Evolutionary conservation across 768 basidiomycete genomes (phyloP), one percentile per base, ranked within the genome.

Genomic region (Rhodotorula taiwanensis): DNA sequence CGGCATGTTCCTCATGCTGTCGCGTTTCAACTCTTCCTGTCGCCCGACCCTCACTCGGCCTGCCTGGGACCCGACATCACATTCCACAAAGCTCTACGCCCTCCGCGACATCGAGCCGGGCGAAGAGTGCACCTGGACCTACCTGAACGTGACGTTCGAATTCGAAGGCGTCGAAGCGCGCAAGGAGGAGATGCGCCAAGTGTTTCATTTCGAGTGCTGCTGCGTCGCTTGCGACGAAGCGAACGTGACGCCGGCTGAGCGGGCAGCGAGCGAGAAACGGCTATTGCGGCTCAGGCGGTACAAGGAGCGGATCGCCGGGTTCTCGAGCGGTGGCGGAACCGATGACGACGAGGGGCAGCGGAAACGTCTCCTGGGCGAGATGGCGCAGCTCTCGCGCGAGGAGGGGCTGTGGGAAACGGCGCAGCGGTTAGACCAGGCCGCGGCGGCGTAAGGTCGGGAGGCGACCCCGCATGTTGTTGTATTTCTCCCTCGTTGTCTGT

Each of bases 51-150:
- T 62, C 18, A 59, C 66, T 16, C 61, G 66, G 4, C 61, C 61
- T 4, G 28, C 50, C 25, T 66, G 59, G 59, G 52, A 66, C 55
- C 51, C 64, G 5, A 9, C 50, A 6, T 43, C 59, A 31, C 39
- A 20, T 18, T 52, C 64, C 15, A 61, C 60, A 7, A 31, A 41
- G 5, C 53, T 62, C 31, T 67, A 62, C 52, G 61, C 66, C 15
- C 41, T 59, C 14, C 57, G 60, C 42, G 66, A 57, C 60, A 62
- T 65, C 34, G 7, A 3, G 3, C 42, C 47, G 2, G 61, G 61
- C 25, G 66, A 67, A 33, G 66, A 67, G 33, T 49, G 62, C 30
- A 59, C 53, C 25, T 67, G 66, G 66, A 59, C 61, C 4, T 67
- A 67, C 41, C 41, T 67, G 13, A 59, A 54, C 52, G 60, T 66